Evolutionary conservation across 352 stramenopile genomes (phyloP), one percentile per base, ranked within the genome.

Genomic region (Phytopythium boreale): DNA sequence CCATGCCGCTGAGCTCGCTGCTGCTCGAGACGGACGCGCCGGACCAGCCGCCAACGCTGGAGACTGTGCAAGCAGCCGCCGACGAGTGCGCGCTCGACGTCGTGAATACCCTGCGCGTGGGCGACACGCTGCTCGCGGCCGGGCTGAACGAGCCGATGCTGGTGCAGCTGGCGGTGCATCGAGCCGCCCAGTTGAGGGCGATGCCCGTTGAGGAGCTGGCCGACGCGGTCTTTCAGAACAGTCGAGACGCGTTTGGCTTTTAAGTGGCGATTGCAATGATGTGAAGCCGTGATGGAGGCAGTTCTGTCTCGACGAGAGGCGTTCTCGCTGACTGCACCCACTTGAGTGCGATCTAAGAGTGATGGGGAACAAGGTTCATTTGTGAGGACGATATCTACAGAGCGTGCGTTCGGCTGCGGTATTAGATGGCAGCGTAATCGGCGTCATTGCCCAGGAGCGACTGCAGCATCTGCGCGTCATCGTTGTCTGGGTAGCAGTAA

Each of bases 21-120:
- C 55, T 95, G 31, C 63, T 95, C 12, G 86, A 95, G 64, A 95
- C 84, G 0, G 86, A 95, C 43, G 72, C 84, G 6, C 86, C 86
- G 2, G 82, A 95, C 27, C 86, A 95, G 73, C 44, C 67, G 34
- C 82, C 82, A 14, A 51, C 59, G 19, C 20, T 61, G 20, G 62
- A 76, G 14, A 3, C 67, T 50, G 59, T 62, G 36, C 26, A 58
- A 51, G 3, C 26, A 12, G 41, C 31, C 17, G 31, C 27, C 24
- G 43, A 37, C 4, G 20, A 52, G 12, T 59, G 7, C 37, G 20
- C n/a, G 24, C 12, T 47, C 14, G 20, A 59, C 22, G 31, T 43
- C 19, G 43, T 36, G 53, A 43, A n/a, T 6, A 6, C 9, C 2
- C 20, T 56, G 19, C 44, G 24, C 27, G 34, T 61, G 24, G 51